phyloP scores from a whole-genome alignment of 768 basidiomycete species.

The Cystofilobasidium ferigula region DNA sequence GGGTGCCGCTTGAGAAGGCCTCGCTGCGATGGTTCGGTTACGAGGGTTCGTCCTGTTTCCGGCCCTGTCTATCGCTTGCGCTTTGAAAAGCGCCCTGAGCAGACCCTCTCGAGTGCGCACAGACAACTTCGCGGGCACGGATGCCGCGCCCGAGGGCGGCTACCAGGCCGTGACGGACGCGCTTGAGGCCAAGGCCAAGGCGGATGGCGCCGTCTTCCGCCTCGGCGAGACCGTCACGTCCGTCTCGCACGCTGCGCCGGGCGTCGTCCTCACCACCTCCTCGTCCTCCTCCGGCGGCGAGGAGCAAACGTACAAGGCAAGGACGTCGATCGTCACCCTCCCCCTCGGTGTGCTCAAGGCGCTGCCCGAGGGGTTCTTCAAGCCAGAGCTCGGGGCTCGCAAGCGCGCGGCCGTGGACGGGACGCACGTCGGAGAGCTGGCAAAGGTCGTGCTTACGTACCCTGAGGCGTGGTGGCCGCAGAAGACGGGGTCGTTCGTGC shows the following conservation, averaged over 20 bases:
- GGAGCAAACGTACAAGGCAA: slow-evolving; percentile 13
- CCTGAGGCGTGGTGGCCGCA: slow-evolving; percentile 32
- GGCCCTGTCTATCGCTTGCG: neutral
- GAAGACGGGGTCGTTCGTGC: slow-evolving; percentile 13
- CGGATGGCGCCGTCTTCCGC: slow-evolving; percentile 5
- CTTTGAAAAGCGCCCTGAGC: too few species aligned
- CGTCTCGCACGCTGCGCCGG: neutral
- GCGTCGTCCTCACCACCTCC: slow-evolving; percentile 1
- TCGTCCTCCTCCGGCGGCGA: neutral
- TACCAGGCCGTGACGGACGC: slow-evolving; percentile 19
- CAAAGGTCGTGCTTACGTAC: slow-evolving; percentile 34
- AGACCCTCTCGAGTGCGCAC: too few species aligned
- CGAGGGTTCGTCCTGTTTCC: slow-evolving; percentile 9
- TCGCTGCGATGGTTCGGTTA: slow-evolving; percentile 19
- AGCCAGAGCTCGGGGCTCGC: slow-evolving; percentile 28
- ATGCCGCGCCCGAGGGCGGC: slow-evolving; percentile 23
- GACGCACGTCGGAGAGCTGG: slow-evolving; percentile 31
- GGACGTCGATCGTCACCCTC: slow-evolving; percentile 25
- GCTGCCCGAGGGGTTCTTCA: slow-evolving; percentile 26
- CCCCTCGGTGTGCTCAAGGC: slow-evolving; percentile 33
- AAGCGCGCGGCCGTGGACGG: slow-evolving; percentile 27
- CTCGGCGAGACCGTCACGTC: slow-evolving; percentile 14
- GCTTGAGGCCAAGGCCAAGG: slow-evolving; percentile 11
- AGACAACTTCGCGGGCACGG: slow-evolving; percentile 26
- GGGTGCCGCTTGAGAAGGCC: slow-evolving; percentile 14